Percentiles rank a stretch among this genome's conserved stretches.
phyloP scores from a whole-genome alignment of 495 filamentous ascomycete species.

The Terfezia boudieri region DNA sequence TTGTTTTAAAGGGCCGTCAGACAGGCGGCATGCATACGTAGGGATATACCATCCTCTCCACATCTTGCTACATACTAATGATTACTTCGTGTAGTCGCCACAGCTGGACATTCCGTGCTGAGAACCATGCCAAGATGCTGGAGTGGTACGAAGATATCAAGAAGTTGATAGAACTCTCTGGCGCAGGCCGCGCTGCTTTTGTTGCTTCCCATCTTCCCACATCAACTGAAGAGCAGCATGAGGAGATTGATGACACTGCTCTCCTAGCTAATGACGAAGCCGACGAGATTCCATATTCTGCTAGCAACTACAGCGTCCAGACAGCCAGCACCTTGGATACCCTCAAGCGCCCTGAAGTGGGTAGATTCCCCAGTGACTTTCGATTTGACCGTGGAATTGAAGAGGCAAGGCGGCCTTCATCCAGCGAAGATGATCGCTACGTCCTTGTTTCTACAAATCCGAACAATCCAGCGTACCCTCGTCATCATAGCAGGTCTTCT shows the following conservation, averaged over 20 bases:
- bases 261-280: conserved; percentile 14
- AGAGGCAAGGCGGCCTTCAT: neutral
- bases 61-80: conserved; percentile 1
- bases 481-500: neutral
- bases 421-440: conserved; percentile 8
- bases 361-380: conserved; percentile 18
- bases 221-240: conserved; percentile 1
- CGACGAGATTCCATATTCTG: conserved; percentile 24
- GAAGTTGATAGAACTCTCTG: conserved; percentile 62
- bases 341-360: conserved; percentile 14
- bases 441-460: neutral
- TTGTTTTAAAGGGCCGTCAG: conserved; percentile 88
- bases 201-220: conserved; percentile 24
- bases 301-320: conserved; percentile 2
- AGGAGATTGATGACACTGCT: conserved; percentile 3
- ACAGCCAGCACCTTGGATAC: neutral
- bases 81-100: conserved; percentile 35
- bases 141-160: conserved; percentile 91
- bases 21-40: conserved; percentile 64
- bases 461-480: neutral
- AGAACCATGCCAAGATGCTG: conserved; percentile 90
- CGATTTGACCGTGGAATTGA: conserved; percentile 8
- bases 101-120: conserved; percentile 92
- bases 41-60: neutral
- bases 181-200: conserved; percentile 70